Base-by-base conservation (phyloP, 495 filamentous ascomycete species). In the Penicillium pulvis region DNA sequence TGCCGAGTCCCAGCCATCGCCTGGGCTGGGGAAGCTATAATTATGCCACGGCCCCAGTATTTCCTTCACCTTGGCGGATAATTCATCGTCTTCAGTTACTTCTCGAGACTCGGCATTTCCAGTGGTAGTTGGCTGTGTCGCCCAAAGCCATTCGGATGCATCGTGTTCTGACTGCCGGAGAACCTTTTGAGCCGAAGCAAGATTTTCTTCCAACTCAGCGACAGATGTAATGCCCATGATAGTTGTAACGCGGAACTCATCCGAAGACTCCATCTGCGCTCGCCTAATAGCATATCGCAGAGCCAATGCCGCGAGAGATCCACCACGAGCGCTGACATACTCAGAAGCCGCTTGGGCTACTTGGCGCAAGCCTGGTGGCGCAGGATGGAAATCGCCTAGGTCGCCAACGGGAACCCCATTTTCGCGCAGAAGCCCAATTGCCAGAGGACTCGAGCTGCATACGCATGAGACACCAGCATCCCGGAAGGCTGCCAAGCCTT, bases 371-470 rank as follows among this genome's bases (percentile, higher is more conserved):
- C 77, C 86, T 26, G 77, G 71, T 5, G 87, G 85, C 11, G 90
- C 85, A 2, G 92, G 92, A 71, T 96, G 92, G 75, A 85, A 96
- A 63, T 90, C 84, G 1, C 87, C 89, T 66, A 87, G 73, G 5
- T 78, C 84, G 0, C 90, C 90, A 1, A 84, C 70, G 1, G 87
- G 87, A 14, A 91, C 88, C 9, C 91, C 91, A 16, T 82, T 75
- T 7, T 80, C 76, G 2, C 91, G 84, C 42, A 95, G 74, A 57
- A 96, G 69, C 6, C 91, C 92, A 85, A 93, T 93, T 11, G 87
- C 87, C 4, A 96, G 71, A 52, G 87, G 85, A 41, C 87, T 90
- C 4, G 90, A 90, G 64, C 90, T 95, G 6, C 90, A 82, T n/a
- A 96, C 87, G 36, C 87, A 85, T 20, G 82, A 80, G 16, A 95